Percentiles rank a stretch among this genome's conserved stretches.
These are phyloP conservation scores for Candida verbasci DNA, from an alignment of 805 yeast genomes.

Conservation along the genomic window DNA sequence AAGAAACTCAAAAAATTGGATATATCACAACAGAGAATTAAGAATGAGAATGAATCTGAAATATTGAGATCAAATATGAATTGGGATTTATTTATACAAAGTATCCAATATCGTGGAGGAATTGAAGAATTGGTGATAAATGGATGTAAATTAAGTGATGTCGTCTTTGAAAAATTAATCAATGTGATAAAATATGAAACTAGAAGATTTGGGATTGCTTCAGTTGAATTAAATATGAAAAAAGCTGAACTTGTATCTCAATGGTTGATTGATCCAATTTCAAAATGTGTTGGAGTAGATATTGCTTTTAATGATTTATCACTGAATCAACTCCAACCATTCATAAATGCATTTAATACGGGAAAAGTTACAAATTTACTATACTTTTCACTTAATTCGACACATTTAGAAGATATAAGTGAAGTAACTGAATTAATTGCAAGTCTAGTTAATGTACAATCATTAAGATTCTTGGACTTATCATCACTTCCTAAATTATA, in stretches of 20 bases:
- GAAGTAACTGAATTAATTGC: constrained; percentile 33
- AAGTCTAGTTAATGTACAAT: constrained; percentile 32
- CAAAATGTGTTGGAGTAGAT: constrained; percentile 52
- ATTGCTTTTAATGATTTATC: constrained; percentile 52
- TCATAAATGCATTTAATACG: constrained; percentile 37
- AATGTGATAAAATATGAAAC: constrained; percentile 41
- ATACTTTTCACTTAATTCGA: constrained; percentile 51
- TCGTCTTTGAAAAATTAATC: constrained; percentile 37
- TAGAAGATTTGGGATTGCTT: constrained; percentile 50
- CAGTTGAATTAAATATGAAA: constrained; percentile 40
- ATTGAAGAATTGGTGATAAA: constrained; percentile 55
- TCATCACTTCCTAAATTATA: constrained; percentile 50
- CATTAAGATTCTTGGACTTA: constrained; percentile 48
- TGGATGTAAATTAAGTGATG: constrained; percentile 48
- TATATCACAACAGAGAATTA: constrained; percentile 53
- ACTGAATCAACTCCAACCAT: constrained; percentile 42
- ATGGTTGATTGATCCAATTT: constrained; percentile 43
- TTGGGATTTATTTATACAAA: constrained; percentile 46
- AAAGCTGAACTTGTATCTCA: constrained; percentile 41
- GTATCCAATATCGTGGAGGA: constrained; percentile 45
- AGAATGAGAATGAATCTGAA: constrained; percentile 37
- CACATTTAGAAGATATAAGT: constrained; percentile 40
- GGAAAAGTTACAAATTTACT: constrained; percentile 31
- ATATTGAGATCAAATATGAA: constrained; percentile 44
- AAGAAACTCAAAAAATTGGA: constrained; percentile 46